Evolutionary conservation across 805 yeast genomes (phyloP).

Genomic region (Saturnispora ahearnii): DNA sequence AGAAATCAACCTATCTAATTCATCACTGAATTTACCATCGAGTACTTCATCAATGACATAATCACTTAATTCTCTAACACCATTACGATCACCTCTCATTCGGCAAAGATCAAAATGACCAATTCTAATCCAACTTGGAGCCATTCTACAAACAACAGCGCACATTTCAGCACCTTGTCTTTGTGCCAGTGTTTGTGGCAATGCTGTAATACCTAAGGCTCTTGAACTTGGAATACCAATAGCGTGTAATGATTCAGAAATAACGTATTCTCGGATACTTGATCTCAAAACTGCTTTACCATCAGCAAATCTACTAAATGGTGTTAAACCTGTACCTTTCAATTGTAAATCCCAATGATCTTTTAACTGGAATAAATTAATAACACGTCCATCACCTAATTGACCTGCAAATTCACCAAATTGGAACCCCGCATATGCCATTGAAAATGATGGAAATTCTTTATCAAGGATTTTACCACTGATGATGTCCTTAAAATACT

Average conservation of each 20-base stretch:
- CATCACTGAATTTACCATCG: constrained; percentile 17
- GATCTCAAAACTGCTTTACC: constrained; percentile 91
- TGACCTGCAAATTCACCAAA: constrained; percentile 97
- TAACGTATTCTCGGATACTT: constrained; percentile 77
- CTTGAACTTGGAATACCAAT: constrained; percentile 84
- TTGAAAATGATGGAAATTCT: constrained; percentile 42
- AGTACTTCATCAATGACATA: constrained; percentile 63
- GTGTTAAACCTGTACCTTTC: constrained; percentile 90
- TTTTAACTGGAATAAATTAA: constrained; percentile 62
- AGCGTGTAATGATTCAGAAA: constrained; percentile 71
- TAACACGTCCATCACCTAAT: constrained; percentile 90
- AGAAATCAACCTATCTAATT: constrained; percentile 16
- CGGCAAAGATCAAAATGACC: constrained; percentile 84
- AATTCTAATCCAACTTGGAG: constrained; percentile 77
- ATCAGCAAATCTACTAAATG: constrained; percentile 91
- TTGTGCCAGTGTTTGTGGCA: constrained; percentile 72
- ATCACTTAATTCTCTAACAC: constrained; percentile 55
- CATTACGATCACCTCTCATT: constrained; percentile 58
- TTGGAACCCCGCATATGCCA: constrained; percentile 93
- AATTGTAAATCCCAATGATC: constrained; percentile 58
- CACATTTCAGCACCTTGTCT: constrained; percentile 67
- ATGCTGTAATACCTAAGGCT: constrained; percentile 60
- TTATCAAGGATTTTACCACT: constrained; percentile 46
- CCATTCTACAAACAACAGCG: constrained; percentile 77
- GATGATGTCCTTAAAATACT: constrained; percentile 41